Percentiles rank a stretch among this genome's conserved stretches.
phyloP scores from a whole-genome alignment of 164 flowering plant species.

The Protea cynaroides region DNA sequence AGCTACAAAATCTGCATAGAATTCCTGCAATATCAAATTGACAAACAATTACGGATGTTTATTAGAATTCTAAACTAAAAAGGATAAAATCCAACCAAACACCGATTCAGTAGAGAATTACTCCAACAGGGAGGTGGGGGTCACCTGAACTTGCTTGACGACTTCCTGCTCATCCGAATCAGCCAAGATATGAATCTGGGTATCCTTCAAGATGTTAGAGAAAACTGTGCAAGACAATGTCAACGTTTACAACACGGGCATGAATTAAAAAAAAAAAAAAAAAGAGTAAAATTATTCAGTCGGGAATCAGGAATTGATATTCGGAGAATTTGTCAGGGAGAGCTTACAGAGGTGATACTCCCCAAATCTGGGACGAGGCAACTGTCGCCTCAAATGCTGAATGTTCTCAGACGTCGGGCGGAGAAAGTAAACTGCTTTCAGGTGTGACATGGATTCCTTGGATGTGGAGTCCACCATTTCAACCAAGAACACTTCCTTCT shows the following conservation, averaged over 20 bases:
- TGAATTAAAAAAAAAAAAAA: neutral
- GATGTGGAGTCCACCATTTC: constrained; percentile 79
- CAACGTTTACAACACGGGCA: neutral
- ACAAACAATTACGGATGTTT: neutral
- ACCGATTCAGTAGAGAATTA: neutral
- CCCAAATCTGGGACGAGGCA: constrained; percentile 86
- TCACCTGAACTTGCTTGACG: constrained; percentile 94
- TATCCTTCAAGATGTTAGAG: constrained; percentile 83
- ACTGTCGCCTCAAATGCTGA: constrained; percentile 64
- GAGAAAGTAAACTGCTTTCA: constrained; percentile 87
- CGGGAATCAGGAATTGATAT: neutral
- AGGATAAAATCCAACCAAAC: neutral
- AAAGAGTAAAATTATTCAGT: neutral
- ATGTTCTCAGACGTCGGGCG: constrained; percentile 84
- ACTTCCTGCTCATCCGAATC: constrained; percentile 96
- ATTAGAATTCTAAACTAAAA: neutral
- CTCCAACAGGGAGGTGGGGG: neutral
- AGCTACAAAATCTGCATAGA: constrained; percentile 92
- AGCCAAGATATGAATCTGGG: constrained; percentile 82
- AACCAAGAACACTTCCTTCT: constrained; percentile 90
- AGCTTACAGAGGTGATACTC: constrained; percentile 89
- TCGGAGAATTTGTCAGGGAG: neutral
- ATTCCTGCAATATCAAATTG: constrained; percentile 60
- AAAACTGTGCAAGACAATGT: constrained; percentile 50
- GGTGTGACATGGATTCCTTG: constrained; percentile 84